A percentile compares a stretch with the other conserved stretches of the same genome.
phyloP scores from a whole-genome alignment of 345 rosid genomes.

The Cardamine chenopodiifolia region DNA sequence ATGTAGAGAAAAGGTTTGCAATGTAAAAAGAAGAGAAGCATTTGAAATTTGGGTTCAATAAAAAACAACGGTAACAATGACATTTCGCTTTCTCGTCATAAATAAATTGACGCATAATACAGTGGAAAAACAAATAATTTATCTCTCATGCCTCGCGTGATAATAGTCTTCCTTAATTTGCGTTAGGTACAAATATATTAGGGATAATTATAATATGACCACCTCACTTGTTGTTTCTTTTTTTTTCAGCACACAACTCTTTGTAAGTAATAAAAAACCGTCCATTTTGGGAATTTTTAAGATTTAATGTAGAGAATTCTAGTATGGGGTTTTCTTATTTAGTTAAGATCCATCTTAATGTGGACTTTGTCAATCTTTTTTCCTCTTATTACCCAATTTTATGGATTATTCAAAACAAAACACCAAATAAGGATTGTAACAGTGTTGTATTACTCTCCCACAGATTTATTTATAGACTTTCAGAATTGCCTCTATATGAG shows the following conservation, averaged over 20 bases:
- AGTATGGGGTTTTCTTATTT: too few species aligned
- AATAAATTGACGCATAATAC: constrained; percentile 12
- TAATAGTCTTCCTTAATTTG: background rate
- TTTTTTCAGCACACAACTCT: background rate
- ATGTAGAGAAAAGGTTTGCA: constrained; percentile 17
- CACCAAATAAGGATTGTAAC: background rate
- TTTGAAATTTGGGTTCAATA: constrained; percentile 52
- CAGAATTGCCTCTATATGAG: background rate
- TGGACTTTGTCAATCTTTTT: background rate
- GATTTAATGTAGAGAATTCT: too few species aligned
- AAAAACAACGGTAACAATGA: constrained; percentile 40
- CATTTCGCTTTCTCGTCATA: constrained; percentile 42
- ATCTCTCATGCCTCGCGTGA: constrained; percentile 37
- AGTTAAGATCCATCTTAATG: background rate
- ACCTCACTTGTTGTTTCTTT: background rate
- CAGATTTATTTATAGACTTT: background rate
- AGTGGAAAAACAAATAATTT: constrained; percentile 15
- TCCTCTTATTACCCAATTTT: background rate
- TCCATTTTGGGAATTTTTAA: too few species aligned
- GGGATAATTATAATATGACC: background rate
- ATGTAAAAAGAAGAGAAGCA: constrained; percentile 37
- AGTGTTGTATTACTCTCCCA: background rate
- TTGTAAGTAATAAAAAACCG: background rate
- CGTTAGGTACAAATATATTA: constrained; percentile 3
- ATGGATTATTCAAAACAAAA: too few species aligned